phyloP scores from a whole-genome alignment of 2,329 filamentous ascomycete species.

The Calonectria pseudoturangicola region DNA sequence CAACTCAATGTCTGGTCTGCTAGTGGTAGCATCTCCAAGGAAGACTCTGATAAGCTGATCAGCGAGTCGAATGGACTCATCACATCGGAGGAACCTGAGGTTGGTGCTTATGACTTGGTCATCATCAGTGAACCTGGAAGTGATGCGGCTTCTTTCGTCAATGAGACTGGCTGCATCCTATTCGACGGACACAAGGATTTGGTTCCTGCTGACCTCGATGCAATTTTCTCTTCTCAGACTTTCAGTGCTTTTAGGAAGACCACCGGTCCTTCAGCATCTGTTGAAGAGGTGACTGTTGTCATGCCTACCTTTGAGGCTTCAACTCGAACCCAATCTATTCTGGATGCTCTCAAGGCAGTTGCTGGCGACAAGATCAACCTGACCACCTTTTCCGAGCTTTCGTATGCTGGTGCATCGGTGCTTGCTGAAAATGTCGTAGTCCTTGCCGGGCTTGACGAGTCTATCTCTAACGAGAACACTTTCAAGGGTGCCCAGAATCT shows the following conservation, averaged over 20 bases:
- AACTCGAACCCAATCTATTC: conserved; percentile 38
- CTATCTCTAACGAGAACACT: conserved; percentile 40
- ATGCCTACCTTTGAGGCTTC: conserved; percentile 43
- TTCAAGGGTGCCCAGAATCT: conserved; percentile 48
- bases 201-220: conserved; percentile 37
- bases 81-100: conserved; percentile 40
- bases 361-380: conserved; percentile 34
- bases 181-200: conserved; percentile 45
- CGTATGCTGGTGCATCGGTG: conserved; percentile 23
- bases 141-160: conserved; percentile 43
- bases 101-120: conserved; percentile 46
- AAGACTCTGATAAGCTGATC: conserved; percentile 37
- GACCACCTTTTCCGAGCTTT: conserved; percentile 45
- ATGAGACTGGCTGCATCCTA: conserved; percentile 70
- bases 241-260: conserved; percentile 42
- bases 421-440: conserved; percentile 45
- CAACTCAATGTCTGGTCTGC: conserved; percentile 48
- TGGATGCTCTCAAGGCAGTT: conserved; percentile 40
- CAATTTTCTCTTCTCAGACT: conserved; percentile 40
- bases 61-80: conserved; percentile 38
- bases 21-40: conserved; percentile 32
- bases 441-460: conserved; percentile 48
- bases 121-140: conserved; percentile 47
- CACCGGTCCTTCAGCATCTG: conserved; percentile 2
- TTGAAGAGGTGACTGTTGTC: conserved; percentile 43